Evolutionary conservation across 148 eudicot species (phyloP).

Genomic region (Arbutus unedo): DNA sequence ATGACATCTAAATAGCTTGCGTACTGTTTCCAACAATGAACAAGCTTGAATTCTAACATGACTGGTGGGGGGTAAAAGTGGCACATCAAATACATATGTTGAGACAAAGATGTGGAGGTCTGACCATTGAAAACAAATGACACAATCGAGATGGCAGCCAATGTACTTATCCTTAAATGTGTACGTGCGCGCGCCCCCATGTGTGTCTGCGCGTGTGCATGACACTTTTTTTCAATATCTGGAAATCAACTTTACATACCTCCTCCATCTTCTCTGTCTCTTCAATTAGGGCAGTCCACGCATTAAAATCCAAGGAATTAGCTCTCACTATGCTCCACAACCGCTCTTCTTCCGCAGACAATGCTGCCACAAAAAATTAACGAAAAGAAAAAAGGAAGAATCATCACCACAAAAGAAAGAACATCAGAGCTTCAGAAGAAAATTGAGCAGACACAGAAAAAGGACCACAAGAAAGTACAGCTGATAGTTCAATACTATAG

Average conservation of each 20-base stretch:
- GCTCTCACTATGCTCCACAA: slow-evolving; percentile 85
- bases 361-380: slow-evolving; percentile 23
- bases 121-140: not conserved
- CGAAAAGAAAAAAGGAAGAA: not conserved
- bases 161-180: not conserved
- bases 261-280: slow-evolving; percentile 79
- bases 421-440: not conserved
- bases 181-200: too few species aligned
- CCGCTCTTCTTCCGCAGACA: slow-evolving; percentile 86
- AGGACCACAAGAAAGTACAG: not conserved
- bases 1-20: not conserved
- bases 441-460: slow-evolving; percentile 7
- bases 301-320: slow-evolving; percentile 78
- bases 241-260: slow-evolving; percentile 40
- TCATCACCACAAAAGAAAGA: not conserved
- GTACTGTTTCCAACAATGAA: not conserved
- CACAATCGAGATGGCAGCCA: not conserved
- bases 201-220: too few species aligned
- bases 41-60: not conserved
- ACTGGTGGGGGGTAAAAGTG: not conserved
- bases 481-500: not conserved
- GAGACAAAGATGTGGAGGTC: not conserved
- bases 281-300: slow-evolving; percentile 87
- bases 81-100: not conserved
- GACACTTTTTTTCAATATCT: not conserved